phyloP scores from a whole-genome alignment of 352 stramenopile species.

The Phytophthora palmivora region DNA sequence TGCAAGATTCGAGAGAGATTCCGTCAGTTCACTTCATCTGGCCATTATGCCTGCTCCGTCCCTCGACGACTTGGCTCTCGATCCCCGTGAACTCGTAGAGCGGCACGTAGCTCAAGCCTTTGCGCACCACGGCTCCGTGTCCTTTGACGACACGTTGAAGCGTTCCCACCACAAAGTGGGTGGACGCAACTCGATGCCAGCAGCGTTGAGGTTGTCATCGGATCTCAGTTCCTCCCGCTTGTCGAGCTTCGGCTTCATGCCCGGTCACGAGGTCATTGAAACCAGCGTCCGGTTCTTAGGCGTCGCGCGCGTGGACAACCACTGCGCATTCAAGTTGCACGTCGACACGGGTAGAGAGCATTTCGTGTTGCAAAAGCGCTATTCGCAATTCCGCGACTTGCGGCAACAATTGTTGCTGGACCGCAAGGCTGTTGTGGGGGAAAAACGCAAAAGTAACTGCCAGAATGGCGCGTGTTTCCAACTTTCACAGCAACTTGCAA shows the following conservation, averaged over 20 bases:
- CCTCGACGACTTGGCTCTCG: constrained; percentile 16
- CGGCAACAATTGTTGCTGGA: constrained; percentile 52
- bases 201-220: constrained; percentile 18
- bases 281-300: constrained; percentile 54
- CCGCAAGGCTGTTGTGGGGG: neutral
- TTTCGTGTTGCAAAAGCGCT: constrained; percentile 72
- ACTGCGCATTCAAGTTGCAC: constrained; percentile 66
- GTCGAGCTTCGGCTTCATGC: constrained; percentile 32
- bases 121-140: constrained; percentile 3
- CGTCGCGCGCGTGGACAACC: constrained; percentile 40
- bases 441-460: constrained; percentile 37
- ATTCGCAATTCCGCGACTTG: constrained; percentile 75
- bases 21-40: constrained; percentile 1
- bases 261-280: constrained; percentile 45
- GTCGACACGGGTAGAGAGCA: constrained; percentile 60
- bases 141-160: constrained; percentile 28
- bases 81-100: constrained; percentile 25
- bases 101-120: constrained; percentile 26
- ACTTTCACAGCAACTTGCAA: constrained; percentile 42
- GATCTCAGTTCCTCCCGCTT: constrained; percentile 12
- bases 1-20: constrained; percentile 1
- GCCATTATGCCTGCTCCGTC: constrained; percentile 16
- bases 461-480: constrained; percentile 51
- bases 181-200: constrained; percentile 19
- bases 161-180: constrained; percentile 12